Evolutionary conservation across 768 basidiomycete genomes (phyloP).

Genomic region (Xerocomellus dryophilus): DNA sequence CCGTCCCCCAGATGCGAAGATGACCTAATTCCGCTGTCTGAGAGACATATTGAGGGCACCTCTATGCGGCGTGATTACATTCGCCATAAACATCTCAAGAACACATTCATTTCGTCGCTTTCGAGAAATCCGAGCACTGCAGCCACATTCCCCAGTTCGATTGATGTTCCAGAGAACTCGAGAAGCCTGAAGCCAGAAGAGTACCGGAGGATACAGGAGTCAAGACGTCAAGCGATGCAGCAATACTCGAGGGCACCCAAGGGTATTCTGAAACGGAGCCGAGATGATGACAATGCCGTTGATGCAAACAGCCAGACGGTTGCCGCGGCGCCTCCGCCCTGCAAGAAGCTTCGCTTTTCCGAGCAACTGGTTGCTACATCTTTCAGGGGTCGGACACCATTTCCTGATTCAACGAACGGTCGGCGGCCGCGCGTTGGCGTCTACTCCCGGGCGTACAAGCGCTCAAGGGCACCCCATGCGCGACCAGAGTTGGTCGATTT

Average conservation of each 20-base stretch:
- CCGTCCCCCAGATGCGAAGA: constrained; percentile 19
- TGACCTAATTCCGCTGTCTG: constrained; percentile 18
- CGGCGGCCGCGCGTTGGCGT: constrained; percentile 18
- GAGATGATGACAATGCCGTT: constrained; percentile 17
- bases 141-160: constrained; percentile 13
- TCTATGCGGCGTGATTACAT: constrained; percentile 27
- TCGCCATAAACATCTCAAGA: constrained; percentile 29
- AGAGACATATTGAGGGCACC: constrained; percentile 25
- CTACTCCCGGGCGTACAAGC: constrained; percentile 15
- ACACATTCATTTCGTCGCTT: constrained; percentile 27
- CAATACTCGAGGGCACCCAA: constrained; percentile 22
- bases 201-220: constrained; percentile 24
- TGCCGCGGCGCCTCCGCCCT: neutral
- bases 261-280: constrained; percentile 29
- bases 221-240: constrained; percentile 28
- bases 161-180: constrained; percentile 18
- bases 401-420: constrained; percentile 8
- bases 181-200: constrained; percentile 23
- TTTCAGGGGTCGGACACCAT: constrained; percentile 13
- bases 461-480: neutral
- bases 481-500: constrained; percentile 28
- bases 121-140: constrained; percentile 10
- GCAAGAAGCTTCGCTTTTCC: constrained; percentile 27
- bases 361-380: constrained; percentile 1
- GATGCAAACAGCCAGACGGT: constrained; percentile 3